These are phyloP conservation scores for Luvunga scandens DNA, from an alignment of 345 rosid species.

Conservation along the genomic window DNA sequence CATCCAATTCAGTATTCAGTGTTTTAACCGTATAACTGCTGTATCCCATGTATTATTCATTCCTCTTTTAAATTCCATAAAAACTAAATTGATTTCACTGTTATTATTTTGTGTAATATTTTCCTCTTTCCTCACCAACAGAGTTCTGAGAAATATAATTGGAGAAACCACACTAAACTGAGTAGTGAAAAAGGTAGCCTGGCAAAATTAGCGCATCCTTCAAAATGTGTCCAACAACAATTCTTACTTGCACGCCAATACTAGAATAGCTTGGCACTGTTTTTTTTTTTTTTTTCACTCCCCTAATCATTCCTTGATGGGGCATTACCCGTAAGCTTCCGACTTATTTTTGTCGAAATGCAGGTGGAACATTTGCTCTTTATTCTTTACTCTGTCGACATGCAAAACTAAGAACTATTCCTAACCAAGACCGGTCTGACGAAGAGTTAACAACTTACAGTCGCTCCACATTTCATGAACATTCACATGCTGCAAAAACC, in stretches of 20 bases:
- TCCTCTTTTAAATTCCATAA: background rate
- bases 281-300: background rate
- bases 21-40: too few relatives aligned
- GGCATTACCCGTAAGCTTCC: too few relatives aligned
- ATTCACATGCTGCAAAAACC: constrained; percentile 46
- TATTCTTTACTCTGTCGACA: constrained; percentile 54
- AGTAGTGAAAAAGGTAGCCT: too few relatives aligned
- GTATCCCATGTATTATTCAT: background rate
- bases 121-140: background rate
- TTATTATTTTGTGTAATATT: background rate
- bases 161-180: background rate
- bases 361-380: constrained; percentile 61
- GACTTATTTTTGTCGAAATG: background rate
- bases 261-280: background rate
- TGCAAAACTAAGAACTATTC: constrained; percentile 43
- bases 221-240: too few relatives aligned
- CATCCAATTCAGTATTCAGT: background rate
- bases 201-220: background rate
- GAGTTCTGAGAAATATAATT: background rate
- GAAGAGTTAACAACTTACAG: constrained; percentile 56
- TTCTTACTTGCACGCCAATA: background rate
- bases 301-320: background rate
- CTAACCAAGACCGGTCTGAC: constrained; percentile 44
- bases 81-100: background rate
- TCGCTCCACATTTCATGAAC: constrained; percentile 33